Conservation (phyloP, 306 rosid genomes). For the Ammopiptanthus mongolicus region DNA sequence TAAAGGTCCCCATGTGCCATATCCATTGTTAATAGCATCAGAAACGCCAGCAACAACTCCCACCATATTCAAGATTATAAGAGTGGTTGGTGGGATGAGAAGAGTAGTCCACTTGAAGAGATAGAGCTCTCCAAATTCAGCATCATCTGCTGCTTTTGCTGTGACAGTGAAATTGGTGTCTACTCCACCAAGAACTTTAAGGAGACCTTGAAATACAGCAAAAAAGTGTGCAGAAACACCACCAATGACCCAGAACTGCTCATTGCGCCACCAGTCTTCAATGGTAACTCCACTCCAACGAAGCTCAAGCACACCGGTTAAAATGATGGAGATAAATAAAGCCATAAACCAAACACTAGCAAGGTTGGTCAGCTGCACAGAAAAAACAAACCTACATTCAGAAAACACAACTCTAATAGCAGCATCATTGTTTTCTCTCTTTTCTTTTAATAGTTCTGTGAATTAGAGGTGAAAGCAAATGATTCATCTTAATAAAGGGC, state of each 20-base stretch:
- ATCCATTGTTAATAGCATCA: conserved; percentile 48
- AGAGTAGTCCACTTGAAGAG: conserved; percentile 50
- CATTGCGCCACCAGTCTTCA: conserved; percentile 36
- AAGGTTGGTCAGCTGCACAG: conserved; percentile 36
- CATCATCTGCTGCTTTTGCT: conserved; percentile 40
- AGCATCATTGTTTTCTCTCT: background rate
- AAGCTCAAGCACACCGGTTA: conserved; percentile 39
- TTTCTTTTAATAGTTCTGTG: background rate
- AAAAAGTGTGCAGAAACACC: conserved; percentile 51
- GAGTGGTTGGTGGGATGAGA: conserved; percentile 53
- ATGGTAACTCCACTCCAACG: conserved; percentile 45
- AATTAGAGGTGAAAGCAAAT: background rate
- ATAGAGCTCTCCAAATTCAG: conserved; percentile 44
- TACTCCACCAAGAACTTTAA: conserved; percentile 48
- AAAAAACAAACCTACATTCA: background rate
- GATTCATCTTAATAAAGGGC: too few species aligned
- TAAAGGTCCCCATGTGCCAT: conserved; percentile 48
- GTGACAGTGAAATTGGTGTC: conserved; percentile 50
- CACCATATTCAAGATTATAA: conserved; percentile 42
- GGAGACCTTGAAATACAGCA: conserved; percentile 50
- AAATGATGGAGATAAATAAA: conserved; percentile 40
- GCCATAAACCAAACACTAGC: conserved; percentile 48
- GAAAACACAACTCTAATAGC: background rate
- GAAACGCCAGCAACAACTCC: conserved; percentile 54
- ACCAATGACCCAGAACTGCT: conserved; percentile 49